Conservation (phyloP, 2,329 filamentous ascomycete species). For the Hymenoscyphus linearis region DNA sequence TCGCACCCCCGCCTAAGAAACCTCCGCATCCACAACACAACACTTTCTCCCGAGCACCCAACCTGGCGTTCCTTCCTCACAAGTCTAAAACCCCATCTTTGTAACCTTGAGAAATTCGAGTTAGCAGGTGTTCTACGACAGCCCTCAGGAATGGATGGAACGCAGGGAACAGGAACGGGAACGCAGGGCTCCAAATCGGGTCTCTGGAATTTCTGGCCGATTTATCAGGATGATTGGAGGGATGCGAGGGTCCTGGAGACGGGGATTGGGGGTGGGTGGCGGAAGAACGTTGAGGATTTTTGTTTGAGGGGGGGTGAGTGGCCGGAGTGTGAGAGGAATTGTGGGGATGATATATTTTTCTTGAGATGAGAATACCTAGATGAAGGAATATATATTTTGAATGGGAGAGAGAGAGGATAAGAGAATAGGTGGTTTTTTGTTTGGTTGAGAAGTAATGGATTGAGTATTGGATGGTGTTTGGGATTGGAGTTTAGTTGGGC, state of each 20-base stretch:
- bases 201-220: slow-evolving; percentile 15
- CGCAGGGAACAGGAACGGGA: too few relatives aligned
- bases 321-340: slow-evolving; percentile 10
- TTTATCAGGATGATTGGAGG: slow-evolving; percentile 13
- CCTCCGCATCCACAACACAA: slow-evolving; percentile 4
- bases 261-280: background rate
- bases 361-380: too few relatives aligned
- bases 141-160: background rate
- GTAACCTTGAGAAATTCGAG: slow-evolving; percentile 15
- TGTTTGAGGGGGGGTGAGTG: slow-evolving; percentile 9
- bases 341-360: background rate
- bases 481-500: background rate
- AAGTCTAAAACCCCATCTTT: slow-evolving; percentile 1
- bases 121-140: slow-evolving; percentile 9
- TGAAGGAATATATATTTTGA: too few relatives aligned
- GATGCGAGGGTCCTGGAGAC: background rate
- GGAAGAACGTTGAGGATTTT: slow-evolving; percentile 16
- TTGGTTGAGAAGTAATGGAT: background rate
- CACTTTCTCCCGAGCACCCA: slow-evolving; percentile 3
- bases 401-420: background rate
- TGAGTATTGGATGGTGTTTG: background rate
- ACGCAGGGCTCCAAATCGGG: too few relatives aligned
- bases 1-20: background rate
- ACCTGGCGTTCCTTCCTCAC: slow-evolving; percentile 10
- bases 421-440: background rate